Base-by-base conservation (phyloP, 1,139 yeast genomes). In the Geotrichum fermentans region DNA sequence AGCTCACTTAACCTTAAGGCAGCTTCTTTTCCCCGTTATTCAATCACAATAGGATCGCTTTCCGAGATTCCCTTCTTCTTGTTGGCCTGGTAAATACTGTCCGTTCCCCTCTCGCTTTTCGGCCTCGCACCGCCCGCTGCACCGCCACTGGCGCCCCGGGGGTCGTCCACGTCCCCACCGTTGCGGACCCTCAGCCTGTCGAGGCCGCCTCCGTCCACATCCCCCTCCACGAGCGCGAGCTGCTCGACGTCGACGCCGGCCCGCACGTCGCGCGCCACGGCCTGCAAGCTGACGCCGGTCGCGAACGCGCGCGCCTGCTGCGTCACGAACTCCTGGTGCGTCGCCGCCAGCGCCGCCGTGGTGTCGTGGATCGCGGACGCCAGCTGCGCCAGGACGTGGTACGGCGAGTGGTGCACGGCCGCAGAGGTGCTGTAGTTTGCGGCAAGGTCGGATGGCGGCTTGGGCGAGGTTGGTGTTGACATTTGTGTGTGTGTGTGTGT, bases 321-420 rank as follows among this genome's bases (percentile, higher is more conserved):
- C n/a, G 37, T 28, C 4, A 52, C 24, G 32, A 55, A 50, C 29
- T 47, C 45, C 7, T 32, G 42, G 43, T 56, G 55, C 16, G 48
- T 49, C 32, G 28, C 45, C 4, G 45, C 26, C 3, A 53, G 46
- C 14, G 22, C 10, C 1, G 32, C 11, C 2, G 45, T 28, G 4
- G 33, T 20, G n/a, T 20, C 26, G 6, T 41, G 20, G 3, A 46
- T 41, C n/a, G 43, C 40, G 2, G 34, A 35, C 11, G 50, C 36
- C 2, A 46, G 41, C 22, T 40, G 41, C 3, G 45, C 43, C 4
- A 46, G 35, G n/a, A 40, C 42, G 14, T 41, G 44, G 28, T 46
- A 46, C 8, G 50, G 50, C 8, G 50, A 45, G 20, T 40, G 39
- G 17, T 22, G 17, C 4, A 21, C 20, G 11, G 39, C 29, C 7